A percentile compares a stretch with the other conserved stretches of the same genome.
phyloP scores from a whole-genome alignment of 768 basidiomycete species.

The Hypsizygus marmoreus region DNA sequence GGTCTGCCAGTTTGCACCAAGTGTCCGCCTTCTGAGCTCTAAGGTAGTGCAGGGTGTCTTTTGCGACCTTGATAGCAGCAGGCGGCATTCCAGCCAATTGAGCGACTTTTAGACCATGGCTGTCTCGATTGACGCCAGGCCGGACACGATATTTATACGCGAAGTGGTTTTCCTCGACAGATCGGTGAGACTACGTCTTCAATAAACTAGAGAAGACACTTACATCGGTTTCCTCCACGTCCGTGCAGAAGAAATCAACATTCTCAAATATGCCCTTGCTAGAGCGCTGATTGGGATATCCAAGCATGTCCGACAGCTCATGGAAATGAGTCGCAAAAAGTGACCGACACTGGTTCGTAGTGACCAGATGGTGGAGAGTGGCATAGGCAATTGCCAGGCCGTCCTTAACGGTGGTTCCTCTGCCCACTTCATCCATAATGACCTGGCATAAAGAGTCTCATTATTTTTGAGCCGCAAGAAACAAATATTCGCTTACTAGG shows the following conservation, averaged over 20 bases:
- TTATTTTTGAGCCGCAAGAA: not conserved
- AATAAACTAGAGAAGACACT: constrained; percentile 22
- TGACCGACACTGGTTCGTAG: constrained; percentile 74
- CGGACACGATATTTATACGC: constrained; percentile 80
- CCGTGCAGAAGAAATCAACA: constrained; percentile 88
- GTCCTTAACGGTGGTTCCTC: constrained; percentile 91
- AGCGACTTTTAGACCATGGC: constrained; percentile 90
- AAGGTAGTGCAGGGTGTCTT: constrained; percentile 46
- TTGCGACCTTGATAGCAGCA: constrained; percentile 60
- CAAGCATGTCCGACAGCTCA: constrained; percentile 85
- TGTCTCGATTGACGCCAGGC: constrained; percentile 86
- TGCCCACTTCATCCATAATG: constrained; percentile 99
- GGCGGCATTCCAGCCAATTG: constrained; percentile 82
- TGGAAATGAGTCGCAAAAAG: constrained; percentile 99
- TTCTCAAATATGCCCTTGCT: constrained; percentile 53
- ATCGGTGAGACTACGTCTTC: not conserved
- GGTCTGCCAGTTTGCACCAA: not conserved
- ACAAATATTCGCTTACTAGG: constrained; percentile 61
- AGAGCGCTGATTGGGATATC: constrained; percentile 47
- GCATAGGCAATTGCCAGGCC: constrained; percentile 94
- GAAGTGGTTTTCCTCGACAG: constrained; percentile 68
- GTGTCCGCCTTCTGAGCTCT: constrained; percentile 24
- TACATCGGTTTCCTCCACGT: constrained; percentile 78
- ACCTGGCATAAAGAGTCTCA: constrained; percentile 50
- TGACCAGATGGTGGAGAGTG: constrained; percentile 77